phyloP scores from a whole-genome alignment of 2,329 filamentous ascomycete species.

The Cylindrodendrum hubeiense region DNA sequence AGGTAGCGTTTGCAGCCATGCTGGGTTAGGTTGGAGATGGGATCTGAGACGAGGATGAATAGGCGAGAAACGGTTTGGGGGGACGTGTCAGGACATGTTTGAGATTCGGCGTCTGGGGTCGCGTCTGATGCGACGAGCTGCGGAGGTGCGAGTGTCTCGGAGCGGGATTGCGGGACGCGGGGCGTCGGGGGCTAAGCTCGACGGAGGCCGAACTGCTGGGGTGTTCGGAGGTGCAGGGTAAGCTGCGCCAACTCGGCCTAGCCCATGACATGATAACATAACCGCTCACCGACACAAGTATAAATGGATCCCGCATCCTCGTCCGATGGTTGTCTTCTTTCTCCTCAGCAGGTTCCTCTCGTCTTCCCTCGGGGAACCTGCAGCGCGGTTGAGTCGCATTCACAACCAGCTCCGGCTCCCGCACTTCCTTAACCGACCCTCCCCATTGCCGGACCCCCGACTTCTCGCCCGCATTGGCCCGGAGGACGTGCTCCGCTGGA shows the following conservation, averaged over 20 bases:
- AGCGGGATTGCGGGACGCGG: conserved; percentile 8
- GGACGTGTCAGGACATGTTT: conserved; percentile 3
- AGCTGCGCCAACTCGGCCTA: neutral
- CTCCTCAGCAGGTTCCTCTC: conserved; percentile 28
- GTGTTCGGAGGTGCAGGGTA: conserved; percentile 1
- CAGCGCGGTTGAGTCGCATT: conserved; percentile 33
- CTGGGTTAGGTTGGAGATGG: neutral
- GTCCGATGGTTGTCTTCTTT: neutral
- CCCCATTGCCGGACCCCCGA: conserved; percentile 21
- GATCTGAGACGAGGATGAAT: neutral
- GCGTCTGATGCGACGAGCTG: conserved; percentile 3
- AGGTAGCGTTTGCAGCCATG: conserved; percentile 10
- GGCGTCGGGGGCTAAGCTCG: conserved; percentile 2
- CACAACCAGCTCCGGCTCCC: too few relatives aligned
- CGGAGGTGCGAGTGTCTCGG: conserved; percentile 10
- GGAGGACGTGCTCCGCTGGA: conserved; percentile 26
- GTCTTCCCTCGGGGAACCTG: conserved; percentile 17
- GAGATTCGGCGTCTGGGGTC: neutral
- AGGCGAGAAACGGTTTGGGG: neutral
- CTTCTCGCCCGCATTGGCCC: conserved; percentile 28
- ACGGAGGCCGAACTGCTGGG: neutral
- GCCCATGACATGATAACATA: neutral
- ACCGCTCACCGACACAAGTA: conserved; percentile 1
- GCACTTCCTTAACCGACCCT: too few relatives aligned
- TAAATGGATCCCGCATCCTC: conserved; percentile 6